phyloP scores from a whole-genome alignment of 768 basidiomycete genomes.

The Calocera cornea region DNA sequence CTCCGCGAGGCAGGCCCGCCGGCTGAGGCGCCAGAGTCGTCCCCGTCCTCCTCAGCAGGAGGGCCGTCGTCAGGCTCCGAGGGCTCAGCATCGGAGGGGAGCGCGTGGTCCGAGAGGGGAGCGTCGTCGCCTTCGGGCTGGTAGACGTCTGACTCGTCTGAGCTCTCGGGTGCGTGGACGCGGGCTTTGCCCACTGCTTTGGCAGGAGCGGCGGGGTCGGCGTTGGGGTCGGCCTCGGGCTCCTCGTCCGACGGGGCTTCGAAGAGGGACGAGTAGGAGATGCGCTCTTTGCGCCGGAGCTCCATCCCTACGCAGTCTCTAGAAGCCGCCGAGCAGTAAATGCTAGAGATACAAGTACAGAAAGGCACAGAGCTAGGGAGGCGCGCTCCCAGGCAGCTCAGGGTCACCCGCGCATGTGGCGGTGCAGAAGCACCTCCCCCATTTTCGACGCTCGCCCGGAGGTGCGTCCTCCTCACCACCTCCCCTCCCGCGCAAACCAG shows the following conservation, averaged over 20 bases:
- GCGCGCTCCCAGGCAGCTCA: background rate
- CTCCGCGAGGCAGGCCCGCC: no score
- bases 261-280: background rate
- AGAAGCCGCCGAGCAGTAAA: no score
- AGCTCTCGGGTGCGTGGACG: background rate
- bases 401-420: background rate
- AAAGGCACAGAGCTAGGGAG: background rate
- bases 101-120: background rate
- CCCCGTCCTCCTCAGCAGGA: background rate
- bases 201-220: background rate
- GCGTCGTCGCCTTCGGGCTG: background rate
- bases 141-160: background rate
- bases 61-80: background rate
- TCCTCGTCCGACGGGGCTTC: background rate
- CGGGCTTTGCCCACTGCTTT: background rate
- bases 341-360: no score
- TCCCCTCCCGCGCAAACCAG: no score
- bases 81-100: background rate
- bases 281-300: background rate
- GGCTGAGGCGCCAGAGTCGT: no score
- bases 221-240: background rate
- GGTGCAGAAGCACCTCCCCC: background rate
- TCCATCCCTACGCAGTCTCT: background rate
- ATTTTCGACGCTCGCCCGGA: no score
- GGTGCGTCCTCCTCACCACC: no score